Evolutionary conservation across 2,329 filamentous ascomycete genomes (phyloP).

Genomic region (Intubia oerlemansii): DNA sequence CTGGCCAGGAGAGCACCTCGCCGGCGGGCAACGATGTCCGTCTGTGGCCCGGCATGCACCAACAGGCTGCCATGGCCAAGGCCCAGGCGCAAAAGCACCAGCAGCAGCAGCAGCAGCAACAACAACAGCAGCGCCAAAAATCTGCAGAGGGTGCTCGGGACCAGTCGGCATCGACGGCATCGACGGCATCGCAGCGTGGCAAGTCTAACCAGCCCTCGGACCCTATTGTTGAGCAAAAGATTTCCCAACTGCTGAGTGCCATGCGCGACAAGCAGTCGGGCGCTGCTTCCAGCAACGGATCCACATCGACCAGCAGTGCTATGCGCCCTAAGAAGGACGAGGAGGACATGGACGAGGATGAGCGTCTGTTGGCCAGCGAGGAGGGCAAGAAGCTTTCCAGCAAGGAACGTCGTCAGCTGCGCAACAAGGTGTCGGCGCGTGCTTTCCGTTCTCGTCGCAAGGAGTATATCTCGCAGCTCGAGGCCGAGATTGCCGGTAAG

Average conservation of each 20-base stretch:
- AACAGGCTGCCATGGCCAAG: slow-evolving; percentile 63
- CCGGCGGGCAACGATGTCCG: slow-evolving; percentile 38
- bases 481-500: slow-evolving; percentile 69
- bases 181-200: no score
- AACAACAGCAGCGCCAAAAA: slow-evolving; percentile 32
- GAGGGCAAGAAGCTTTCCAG: slow-evolving; percentile 98
- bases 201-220: slow-evolving; percentile 35
- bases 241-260: slow-evolving; percentile 76
- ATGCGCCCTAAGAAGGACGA: slow-evolving; percentile 81
- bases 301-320: no score
- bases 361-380: slow-evolving; percentile 80
- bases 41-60: slow-evolving; percentile 85
- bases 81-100: slow-evolving; percentile 48
- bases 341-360: slow-evolving; percentile 97
- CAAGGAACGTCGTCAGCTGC: slow-evolving; percentile 89
- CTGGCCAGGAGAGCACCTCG: slow-evolving; percentile 32
- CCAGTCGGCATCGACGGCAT: no score
- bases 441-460: slow-evolving; percentile 97
- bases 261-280: slow-evolving; percentile 56
- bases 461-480: slow-evolving; percentile 93
- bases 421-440: slow-evolving; percentile 95
- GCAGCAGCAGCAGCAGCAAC: slow-evolving; percentile 38
- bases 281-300: slow-evolving; percentile 37
- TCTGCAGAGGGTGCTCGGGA: slow-evolving; percentile 19
- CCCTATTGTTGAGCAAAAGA: slow-evolving; percentile 73